phyloP scores from a whole-genome alignment of 1,284 basidiomycete species.

The Heterobasidion irregulare region DNA sequence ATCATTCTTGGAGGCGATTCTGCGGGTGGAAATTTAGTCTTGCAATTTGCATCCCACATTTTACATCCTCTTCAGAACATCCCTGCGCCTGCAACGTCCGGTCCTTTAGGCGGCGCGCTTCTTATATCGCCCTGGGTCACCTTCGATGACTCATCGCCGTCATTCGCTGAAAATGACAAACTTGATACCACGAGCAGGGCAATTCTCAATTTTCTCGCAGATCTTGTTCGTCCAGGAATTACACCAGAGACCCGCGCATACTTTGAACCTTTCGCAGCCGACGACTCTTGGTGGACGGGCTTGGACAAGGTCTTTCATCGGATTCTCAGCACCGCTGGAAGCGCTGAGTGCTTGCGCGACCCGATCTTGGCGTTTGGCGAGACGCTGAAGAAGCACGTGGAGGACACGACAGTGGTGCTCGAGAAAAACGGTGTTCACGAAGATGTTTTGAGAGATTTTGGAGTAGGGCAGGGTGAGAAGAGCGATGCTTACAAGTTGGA shows the following conservation, averaged over 20 bases:
- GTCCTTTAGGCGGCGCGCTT: conserved; percentile 18
- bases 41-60: conserved; percentile 22
- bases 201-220: neutral
- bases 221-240: neutral
- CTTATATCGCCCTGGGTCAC: conserved; percentile 26
- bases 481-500: neutral
- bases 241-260: neutral
- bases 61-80: conserved; percentile 20
- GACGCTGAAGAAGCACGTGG: conserved; percentile 19
- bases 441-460: conserved; percentile 19
- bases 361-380: conserved; percentile 22
- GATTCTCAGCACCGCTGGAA: conserved; percentile 27
- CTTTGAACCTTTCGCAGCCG: neutral
- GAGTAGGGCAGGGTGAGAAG: neutral
- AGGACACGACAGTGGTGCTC: conserved; percentile 19
- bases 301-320: conserved; percentile 16
- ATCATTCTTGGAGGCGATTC: conserved; percentile 23
- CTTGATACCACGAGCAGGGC: neutral
- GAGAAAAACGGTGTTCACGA: conserved; percentile 26
- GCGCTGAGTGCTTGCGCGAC: conserved; percentile 26
- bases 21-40: conserved; percentile 24
- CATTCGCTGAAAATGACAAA: conserved; percentile 1
- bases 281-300: neutral
- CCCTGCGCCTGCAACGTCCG: conserved; percentile 6
- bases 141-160: conserved; percentile 9